These are phyloP conservation scores for Colletotrichum zoysiae DNA, from an alignment of 2,329 filamentous ascomycete species.

Conservation along the genomic window DNA sequence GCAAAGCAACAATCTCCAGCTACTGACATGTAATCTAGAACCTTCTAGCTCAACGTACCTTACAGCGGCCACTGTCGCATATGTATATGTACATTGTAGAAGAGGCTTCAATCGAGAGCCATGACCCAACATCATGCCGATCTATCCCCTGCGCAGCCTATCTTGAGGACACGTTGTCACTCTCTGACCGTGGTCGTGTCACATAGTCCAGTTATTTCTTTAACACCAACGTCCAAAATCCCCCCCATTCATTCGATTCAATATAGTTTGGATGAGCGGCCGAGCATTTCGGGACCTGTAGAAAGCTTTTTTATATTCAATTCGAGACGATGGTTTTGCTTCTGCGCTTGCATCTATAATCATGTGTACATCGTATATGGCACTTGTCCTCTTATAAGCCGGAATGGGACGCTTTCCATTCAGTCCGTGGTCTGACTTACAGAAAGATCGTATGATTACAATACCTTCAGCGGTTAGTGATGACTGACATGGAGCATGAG, in stretches of 20 bases:
- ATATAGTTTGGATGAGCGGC: background rate
- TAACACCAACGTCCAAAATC: too few relatives aligned
- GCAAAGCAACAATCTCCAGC: background rate
- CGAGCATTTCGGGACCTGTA: too few relatives aligned
- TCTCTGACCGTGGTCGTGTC: too few relatives aligned
- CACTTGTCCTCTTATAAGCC: background rate
- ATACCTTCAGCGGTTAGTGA: background rate
- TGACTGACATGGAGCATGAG: background rate
- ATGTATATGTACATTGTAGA: too few relatives aligned
- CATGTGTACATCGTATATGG: background rate
- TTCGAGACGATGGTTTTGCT: background rate
- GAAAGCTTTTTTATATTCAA: background rate
- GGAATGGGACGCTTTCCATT: background rate
- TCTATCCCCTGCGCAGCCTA: background rate
- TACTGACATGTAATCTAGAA: background rate
- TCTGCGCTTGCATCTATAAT: background rate
- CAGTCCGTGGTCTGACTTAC: background rate
- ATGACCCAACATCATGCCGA: background rate
- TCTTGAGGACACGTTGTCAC: conserved; percentile 1
- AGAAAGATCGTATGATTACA: background rate
- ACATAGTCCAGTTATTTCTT: background rate
- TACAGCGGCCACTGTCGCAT: background rate
- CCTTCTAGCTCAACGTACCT: background rate
- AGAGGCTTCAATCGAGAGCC: background rate
- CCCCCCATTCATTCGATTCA: background rate